Evolutionary conservation across 768 basidiomycete genomes (phyloP).

Genomic region (Coprinellus aureogranulatus): DNA sequence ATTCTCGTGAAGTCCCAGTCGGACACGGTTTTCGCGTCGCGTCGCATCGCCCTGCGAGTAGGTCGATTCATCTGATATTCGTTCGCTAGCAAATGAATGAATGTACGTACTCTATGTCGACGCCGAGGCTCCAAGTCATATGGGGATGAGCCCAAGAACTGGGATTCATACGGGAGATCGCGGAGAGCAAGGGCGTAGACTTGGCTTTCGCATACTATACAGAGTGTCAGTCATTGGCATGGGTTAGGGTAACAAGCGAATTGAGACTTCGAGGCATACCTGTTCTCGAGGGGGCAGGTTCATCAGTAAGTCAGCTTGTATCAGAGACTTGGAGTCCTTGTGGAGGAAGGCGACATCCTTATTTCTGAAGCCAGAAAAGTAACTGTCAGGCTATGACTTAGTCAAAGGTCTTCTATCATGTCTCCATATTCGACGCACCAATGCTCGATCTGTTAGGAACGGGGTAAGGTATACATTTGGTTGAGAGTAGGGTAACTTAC

Average conservation of each 20-base stretch:
- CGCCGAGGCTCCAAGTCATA: conserved; percentile 31
- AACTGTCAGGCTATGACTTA: conserved; percentile 40
- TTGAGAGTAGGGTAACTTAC: conserved; percentile 17
- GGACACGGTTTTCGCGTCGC: conserved; percentile 61
- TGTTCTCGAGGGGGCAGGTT: conserved; percentile 82
- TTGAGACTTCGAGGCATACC: conserved; percentile 27
- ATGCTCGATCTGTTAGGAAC: conserved; percentile 40
- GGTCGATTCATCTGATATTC: neutral
- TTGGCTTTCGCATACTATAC: conserved; percentile 41
- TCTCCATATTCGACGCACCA: conserved; percentile 32
- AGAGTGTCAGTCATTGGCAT: neutral
- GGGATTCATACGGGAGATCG: conserved; percentile 32
- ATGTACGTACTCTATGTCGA: conserved; percentile 37
- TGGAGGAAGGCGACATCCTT: conserved; percentile 87
- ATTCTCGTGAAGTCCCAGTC: conserved; percentile 74
- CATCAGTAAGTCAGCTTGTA: conserved; percentile 81
- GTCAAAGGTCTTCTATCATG: no score
- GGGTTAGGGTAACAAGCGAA: neutral
- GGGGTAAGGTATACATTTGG: neutral
- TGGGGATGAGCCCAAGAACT: conserved; percentile 33
- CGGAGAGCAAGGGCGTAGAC: conserved; percentile 19
- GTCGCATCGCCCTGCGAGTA: conserved; percentile 49
- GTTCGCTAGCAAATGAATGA: neutral
- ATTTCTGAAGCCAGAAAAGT: conserved; percentile 68
- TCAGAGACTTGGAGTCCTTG: conserved; percentile 61